Percentiles rank a stretch among this genome's conserved stretches.
phyloP scores from a whole-genome alignment of 495 filamentous ascomycete genomes.

The Penicillium malachiteum region DNA sequence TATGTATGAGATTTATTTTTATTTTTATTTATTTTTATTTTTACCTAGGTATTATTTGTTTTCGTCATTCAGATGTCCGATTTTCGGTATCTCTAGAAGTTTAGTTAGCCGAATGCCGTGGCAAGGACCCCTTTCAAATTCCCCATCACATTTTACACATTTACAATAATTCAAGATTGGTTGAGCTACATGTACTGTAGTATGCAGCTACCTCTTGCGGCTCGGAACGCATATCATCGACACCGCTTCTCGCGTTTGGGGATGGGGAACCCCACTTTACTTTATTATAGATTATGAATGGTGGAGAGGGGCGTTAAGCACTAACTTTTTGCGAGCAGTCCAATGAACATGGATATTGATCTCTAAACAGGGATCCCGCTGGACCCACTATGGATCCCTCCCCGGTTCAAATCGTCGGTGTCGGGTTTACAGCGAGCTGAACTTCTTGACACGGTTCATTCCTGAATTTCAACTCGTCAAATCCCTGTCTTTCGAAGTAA shows the following conservation, averaged over 20 bases:
- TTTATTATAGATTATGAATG: constrained; percentile 9
- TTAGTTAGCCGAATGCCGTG: not conserved
- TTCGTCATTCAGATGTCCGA: too few species aligned
- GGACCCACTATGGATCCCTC: not conserved
- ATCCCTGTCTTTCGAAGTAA: constrained; percentile 13
- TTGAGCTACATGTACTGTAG: too few species aligned
- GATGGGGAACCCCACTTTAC: not conserved
- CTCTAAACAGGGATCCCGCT: constrained; percentile 4
- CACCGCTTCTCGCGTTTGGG: constrained; percentile 26
- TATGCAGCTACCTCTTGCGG: constrained; percentile 7
- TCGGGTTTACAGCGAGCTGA: constrained; percentile 15
- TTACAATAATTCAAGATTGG: not conserved
- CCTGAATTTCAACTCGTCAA: not conserved
- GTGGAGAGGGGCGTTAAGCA: constrained; percentile 14
- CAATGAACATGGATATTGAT: constrained; percentile 7
- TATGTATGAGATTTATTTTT: too few species aligned
- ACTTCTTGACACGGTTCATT: not conserved
- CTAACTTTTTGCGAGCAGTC: constrained; percentile 3
- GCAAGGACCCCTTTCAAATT: not conserved
- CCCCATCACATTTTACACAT: not conserved
- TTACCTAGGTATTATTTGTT: too few species aligned
- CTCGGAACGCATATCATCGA: constrained; percentile 12
- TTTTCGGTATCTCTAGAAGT: too few species aligned
- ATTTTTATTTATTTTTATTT: too few species aligned
- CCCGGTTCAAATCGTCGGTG: constrained; percentile 29